Evolutionary conservation across 176 grass and related monocot species (phyloP).

Genomic region (Oryza australiensis): DNA sequence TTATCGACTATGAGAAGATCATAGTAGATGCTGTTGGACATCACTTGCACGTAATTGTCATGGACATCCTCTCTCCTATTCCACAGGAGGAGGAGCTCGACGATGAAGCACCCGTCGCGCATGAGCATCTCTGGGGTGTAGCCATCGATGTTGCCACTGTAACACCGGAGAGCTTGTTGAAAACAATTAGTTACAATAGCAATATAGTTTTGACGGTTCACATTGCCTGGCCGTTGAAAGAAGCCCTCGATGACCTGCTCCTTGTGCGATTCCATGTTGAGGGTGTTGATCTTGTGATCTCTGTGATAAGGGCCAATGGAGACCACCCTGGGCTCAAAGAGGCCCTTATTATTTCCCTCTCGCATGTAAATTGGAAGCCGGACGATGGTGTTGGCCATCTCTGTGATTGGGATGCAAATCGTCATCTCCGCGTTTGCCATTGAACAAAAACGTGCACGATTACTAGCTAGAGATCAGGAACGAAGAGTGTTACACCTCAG

Average conservation of each 20-base stretch:
- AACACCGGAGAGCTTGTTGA: too few species aligned
- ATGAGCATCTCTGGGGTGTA: not conserved
- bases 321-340: not conserved
- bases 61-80: too few species aligned
- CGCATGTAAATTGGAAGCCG: not conserved
- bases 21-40: not conserved
- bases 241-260: not conserved
- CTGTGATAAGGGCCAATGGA: not conserved
- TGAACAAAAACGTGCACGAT: too few species aligned
- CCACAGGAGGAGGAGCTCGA: not conserved
- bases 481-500: too few species aligned
- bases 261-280: not conserved
- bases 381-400: not conserved
- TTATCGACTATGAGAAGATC: not conserved
- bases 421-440: too few species aligned
- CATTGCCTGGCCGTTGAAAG: too few species aligned
- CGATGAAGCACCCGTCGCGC: not conserved
- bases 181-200: too few species aligned
- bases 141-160: too few species aligned
- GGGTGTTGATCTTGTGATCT: not conserved
- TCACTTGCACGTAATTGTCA: not conserved
- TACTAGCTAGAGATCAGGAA: too few species aligned
- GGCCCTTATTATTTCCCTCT: not conserved
- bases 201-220: too few species aligned
- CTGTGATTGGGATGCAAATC: too few species aligned